Conservation (phyloP, 2,329 filamentous ascomycete genomes). For the Gnomoniopsis sp. region DNA sequence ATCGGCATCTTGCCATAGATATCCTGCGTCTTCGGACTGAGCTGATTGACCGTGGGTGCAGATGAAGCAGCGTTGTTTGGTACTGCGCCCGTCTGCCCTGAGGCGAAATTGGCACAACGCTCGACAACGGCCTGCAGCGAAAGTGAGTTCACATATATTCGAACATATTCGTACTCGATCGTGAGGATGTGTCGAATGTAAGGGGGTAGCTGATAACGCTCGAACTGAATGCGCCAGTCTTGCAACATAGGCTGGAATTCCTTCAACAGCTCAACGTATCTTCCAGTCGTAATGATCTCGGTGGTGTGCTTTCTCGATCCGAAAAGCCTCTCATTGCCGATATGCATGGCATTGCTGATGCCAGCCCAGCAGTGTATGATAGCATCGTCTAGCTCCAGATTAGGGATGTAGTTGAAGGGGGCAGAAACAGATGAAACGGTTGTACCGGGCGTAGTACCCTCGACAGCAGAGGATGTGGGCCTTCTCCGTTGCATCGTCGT, state of each 20-base stretch:
- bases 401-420: conserved; percentile 63
- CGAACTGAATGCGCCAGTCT: conserved; percentile 79
- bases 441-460: conserved; percentile 59
- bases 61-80: conserved; percentile 30
- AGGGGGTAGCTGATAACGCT: conserved; percentile 66
- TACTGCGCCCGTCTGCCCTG: conserved; percentile 34
- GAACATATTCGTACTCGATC: conserved; percentile 94
- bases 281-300: conserved; percentile 80
- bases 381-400: conserved; percentile 64
- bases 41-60: conserved; percentile 31
- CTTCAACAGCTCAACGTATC: conserved; percentile 77
- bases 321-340: conserved; percentile 86
- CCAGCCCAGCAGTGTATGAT: conserved; percentile 89
- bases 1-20: conserved; percentile 63
- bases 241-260: conserved; percentile 75
- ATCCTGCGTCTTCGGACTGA: conserved; percentile 63
- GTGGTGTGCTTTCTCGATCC: conserved; percentile 83
- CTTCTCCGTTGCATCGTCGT: conserved; percentile 46
- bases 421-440: conserved; percentile 54
- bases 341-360: conserved; percentile 88
- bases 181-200: conserved; percentile 73
- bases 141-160: conserved; percentile 91
- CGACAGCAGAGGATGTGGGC: conserved; percentile 35
- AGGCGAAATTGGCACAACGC: conserved; percentile 76
- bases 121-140: conserved; percentile 94